Evolutionary conservation across 345 rosid species (phyloP).

Genomic region (Noccaea caerulescens): DNA sequence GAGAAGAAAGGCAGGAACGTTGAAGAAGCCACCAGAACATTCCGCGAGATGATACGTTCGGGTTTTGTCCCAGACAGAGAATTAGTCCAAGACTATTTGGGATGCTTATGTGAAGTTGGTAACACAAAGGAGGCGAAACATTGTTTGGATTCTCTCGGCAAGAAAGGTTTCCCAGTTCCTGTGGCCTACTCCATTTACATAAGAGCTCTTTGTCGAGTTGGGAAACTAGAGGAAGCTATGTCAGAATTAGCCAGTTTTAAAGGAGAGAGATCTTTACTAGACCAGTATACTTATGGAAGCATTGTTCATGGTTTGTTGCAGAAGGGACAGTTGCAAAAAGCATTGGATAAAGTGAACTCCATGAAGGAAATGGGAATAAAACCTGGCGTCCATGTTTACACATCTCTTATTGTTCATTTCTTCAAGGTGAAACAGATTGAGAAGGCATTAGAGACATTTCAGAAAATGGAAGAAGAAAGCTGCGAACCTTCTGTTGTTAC

Average conservation of each 20-base stretch:
- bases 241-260: constrained; percentile 47
- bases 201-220: constrained; percentile 76
- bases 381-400: constrained; percentile 72
- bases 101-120: constrained; percentile 67
- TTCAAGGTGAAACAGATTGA: constrained; percentile 64
- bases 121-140: constrained; percentile 57
- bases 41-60: constrained; percentile 66
- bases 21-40: constrained; percentile 60
- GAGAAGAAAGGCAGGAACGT: constrained; percentile 72
- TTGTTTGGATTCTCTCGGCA: constrained; percentile 52
- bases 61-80: constrained; percentile 67
- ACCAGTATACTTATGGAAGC: constrained; percentile 65
- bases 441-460: constrained; percentile 53
- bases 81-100: constrained; percentile 59
- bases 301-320: constrained; percentile 63
- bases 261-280: constrained; percentile 51
- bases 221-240: constrained; percentile 69
- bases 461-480: constrained; percentile 57
- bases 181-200: constrained; percentile 62
- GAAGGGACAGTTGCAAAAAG: constrained; percentile 59
- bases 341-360: constrained; percentile 62
- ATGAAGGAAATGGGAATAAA: constrained; percentile 63
- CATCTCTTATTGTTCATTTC: constrained; percentile 69
- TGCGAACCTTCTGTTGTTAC: constrained; percentile 69
- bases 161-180: constrained; percentile 60